phyloP scores from a whole-genome alignment of 495 filamentous ascomycete genomes.

The Aspergillus indologenus region DNA sequence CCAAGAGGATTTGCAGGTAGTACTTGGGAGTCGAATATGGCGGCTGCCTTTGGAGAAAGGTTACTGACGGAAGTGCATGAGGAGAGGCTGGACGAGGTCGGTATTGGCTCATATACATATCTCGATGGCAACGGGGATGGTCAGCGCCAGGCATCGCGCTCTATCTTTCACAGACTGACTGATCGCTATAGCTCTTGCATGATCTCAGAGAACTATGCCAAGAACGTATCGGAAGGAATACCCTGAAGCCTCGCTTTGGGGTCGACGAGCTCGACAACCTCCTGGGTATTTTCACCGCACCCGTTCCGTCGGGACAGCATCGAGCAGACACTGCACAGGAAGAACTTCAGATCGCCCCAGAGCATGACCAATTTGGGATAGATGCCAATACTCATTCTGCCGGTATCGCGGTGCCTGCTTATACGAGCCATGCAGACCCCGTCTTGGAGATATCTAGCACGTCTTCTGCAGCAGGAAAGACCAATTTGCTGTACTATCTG shows the following conservation, averaged over 20 bases:
- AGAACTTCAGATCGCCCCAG: neutral
- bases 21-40: slow-evolving; percentile 26
- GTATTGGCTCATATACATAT: slow-evolving; percentile 15
- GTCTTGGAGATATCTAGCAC: slow-evolving; percentile 58
- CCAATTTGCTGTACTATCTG: slow-evolving; percentile 68
- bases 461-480: slow-evolving; percentile 56
- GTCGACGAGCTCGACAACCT: slow-evolving; percentile 49
- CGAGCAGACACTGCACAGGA: slow-evolving; percentile 1
- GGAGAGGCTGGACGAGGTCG: slow-evolving; percentile 63
- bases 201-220: slow-evolving; percentile 33
- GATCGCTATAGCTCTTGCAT: slow-evolving; percentile 44
- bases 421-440: slow-evolving; percentile 31
- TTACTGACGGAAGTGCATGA: slow-evolving; percentile 64
- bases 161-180: neutral
- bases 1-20: no score
- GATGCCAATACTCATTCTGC: slow-evolving; percentile 14
- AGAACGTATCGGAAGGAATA: neutral
- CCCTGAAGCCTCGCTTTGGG: slow-evolving; percentile 29
- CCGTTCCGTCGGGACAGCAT: neutral
- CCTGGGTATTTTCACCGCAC: slow-evolving; percentile 42
- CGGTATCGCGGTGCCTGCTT: neutral
- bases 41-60: slow-evolving; percentile 52
- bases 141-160: no score
- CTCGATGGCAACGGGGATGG: neutral
- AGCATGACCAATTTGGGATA: neutral